These are phyloP conservation scores for Agaricus blazei DNA, from an alignment of 768 basidiomycete genomes.

Conservation along the genomic window DNA sequence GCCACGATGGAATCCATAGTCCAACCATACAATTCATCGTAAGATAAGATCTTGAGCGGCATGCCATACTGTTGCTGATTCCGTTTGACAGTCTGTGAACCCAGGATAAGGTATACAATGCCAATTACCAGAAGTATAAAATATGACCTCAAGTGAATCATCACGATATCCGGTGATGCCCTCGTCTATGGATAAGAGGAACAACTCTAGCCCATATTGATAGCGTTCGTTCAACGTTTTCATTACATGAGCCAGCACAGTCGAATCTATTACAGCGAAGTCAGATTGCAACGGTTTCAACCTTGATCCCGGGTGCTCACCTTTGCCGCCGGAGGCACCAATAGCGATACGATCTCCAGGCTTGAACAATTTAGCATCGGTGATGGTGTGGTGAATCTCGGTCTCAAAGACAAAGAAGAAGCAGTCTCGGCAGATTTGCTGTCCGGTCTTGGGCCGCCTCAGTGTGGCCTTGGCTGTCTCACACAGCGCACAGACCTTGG, in stretches of 20 bases:
- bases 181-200: constrained; percentile 95
- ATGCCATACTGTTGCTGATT: constrained; percentile 95
- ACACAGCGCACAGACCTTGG: constrained; percentile 76
- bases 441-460: constrained; percentile 94
- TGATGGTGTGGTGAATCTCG: constrained; percentile 96
- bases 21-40: constrained; percentile 97
- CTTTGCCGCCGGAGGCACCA: constrained; percentile 98
- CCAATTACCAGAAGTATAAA: background rate
- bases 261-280: constrained; percentile 65
- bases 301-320: constrained; percentile 33
- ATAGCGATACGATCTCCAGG: constrained; percentile 92
- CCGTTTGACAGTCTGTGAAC: constrained; percentile 84
- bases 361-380: constrained; percentile 75
- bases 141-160: constrained; percentile 83
- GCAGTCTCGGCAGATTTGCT: constrained; percentile 94
- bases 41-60: constrained; percentile 93
- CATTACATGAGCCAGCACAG: constrained; percentile 96
- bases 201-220: constrained; percentile 85
- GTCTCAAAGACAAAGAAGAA: constrained; percentile 98
- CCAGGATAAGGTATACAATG: background rate
- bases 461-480: constrained; percentile 75
- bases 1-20: constrained; percentile 97
- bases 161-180: constrained; percentile 98
- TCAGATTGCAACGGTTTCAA: background rate
- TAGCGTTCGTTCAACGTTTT: constrained; percentile 93